phyloP scores from a whole-genome alignment of 805 yeast genomes.

The Ascoidea asiatica region DNA sequence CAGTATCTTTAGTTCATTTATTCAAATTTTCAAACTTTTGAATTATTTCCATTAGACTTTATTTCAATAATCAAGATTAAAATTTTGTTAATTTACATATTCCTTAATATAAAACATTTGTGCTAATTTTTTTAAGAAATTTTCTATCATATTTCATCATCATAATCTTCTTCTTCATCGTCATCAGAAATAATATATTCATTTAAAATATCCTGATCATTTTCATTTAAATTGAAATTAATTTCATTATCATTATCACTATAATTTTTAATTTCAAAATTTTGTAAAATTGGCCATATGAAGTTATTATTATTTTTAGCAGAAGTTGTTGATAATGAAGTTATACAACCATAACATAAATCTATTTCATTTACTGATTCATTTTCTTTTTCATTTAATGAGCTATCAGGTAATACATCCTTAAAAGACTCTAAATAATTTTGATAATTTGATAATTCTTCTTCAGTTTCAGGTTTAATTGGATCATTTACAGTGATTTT shows the following conservation, averaged over 20 bases:
- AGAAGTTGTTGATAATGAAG: slow-evolving; percentile 21
- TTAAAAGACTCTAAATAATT: too few species aligned
- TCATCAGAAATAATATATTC: slow-evolving; percentile 24
- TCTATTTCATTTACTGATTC: slow-evolving; percentile 6
- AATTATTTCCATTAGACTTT: too few species aligned
- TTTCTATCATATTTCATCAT: too few species aligned
- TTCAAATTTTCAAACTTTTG: too few species aligned
- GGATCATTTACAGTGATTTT: slow-evolving; percentile 27
- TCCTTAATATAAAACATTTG: too few species aligned
- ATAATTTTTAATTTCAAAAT: too few species aligned
- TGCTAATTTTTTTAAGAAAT: too few species aligned
- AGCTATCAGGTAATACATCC: neutral
- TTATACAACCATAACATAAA: slow-evolving; percentile 28
- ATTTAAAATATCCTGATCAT: slow-evolving; percentile 18
- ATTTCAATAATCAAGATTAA: too few species aligned
- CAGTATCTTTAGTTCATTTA: too few species aligned
- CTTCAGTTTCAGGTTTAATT: slow-evolving; percentile 17
- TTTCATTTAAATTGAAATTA: slow-evolving; percentile 4
- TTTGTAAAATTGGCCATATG: slow-evolving; percentile 26
- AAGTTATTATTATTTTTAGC: slow-evolving; percentile 12
- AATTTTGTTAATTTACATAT: too few species aligned
- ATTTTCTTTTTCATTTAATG: neutral
- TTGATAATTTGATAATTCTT: neutral
- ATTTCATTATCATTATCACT: too few species aligned
- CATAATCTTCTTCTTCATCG: slow-evolving; percentile 11